Conservation (phyloP, 2,329 filamentous ascomycete genomes). For the Sporothrix luriei region DNA sequence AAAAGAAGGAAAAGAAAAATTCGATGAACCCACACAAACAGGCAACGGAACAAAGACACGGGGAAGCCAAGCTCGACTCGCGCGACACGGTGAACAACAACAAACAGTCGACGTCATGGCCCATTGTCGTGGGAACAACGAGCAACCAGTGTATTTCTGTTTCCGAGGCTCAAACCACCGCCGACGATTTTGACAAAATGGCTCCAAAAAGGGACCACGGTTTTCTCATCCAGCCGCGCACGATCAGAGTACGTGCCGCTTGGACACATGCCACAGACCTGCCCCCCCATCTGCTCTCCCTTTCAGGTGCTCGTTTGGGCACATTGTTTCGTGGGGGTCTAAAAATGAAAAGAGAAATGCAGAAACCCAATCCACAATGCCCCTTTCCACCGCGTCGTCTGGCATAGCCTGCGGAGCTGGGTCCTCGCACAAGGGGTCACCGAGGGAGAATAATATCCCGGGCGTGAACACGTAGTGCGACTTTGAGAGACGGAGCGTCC, state of each 20-base stretch:
- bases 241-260: too few species aligned
- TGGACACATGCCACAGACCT: too few species aligned
- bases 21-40: neutral
- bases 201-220: too few species aligned
- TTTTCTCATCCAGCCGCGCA: too few species aligned
- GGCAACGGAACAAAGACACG: neutral
- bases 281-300: neutral
- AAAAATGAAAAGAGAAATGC: neutral
- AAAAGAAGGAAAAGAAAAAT: constrained; percentile 21
- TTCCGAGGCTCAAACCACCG: too few species aligned
- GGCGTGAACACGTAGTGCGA: neutral
- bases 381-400: constrained; percentile 10
- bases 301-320: too few species aligned
- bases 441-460: constrained; percentile 22
- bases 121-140: neutral
- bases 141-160: neutral
- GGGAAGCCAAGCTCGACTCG: neutral
- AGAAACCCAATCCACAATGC: neutral
- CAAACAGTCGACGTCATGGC: neutral
- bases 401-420: neutral
- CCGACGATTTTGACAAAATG: too few species aligned
- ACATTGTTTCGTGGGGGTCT: neutral
- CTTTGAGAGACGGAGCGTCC: constrained; percentile 1
- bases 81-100: neutral
- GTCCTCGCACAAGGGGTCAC: constrained; percentile 12